Evolutionary conservation across 2,329 filamentous ascomycete genomes (phyloP).

Genomic region (Eutypella sp.): DNA sequence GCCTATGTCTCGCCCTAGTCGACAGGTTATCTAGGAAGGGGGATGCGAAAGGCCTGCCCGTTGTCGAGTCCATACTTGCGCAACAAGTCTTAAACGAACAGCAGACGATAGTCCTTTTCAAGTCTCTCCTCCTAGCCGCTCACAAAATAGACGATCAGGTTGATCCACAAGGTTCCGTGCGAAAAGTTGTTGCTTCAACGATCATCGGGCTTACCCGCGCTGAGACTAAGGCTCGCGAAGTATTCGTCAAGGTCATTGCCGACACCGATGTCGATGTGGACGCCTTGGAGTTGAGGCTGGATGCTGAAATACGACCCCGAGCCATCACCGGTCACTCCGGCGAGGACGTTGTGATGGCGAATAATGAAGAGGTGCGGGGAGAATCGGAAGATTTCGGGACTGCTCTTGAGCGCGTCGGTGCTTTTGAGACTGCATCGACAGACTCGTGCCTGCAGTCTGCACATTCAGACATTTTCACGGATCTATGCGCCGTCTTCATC

Average conservation of each 20-base stretch:
- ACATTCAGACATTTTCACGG: conserved; percentile 49
- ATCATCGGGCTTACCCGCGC: conserved; percentile 63
- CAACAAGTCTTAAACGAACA: conserved; percentile 56
- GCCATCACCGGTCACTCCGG: conserved; percentile 43
- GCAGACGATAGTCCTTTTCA: conserved; percentile 61
- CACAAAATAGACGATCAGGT: conserved; percentile 52
- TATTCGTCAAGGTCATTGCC: conserved; percentile 63
- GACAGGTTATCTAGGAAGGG: conserved; percentile 58
- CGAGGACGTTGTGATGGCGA: conserved; percentile 48
- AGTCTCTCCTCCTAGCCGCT: conserved; percentile 57
- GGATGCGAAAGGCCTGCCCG: conserved; percentile 49
- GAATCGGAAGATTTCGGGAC: conserved; percentile 19
- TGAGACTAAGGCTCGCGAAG: conserved; percentile 51
- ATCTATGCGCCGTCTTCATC: conserved; percentile 53
- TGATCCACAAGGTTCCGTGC: conserved; percentile 50
- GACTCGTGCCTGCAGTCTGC: conserved; percentile 49
- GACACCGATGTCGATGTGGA: conserved; percentile 68
- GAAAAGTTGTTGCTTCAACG: conserved; percentile 60
- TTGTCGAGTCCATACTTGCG: conserved; percentile 58
- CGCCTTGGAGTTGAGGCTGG: conserved; percentile 68
- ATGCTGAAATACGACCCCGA: conserved; percentile 60
- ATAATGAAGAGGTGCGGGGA: conserved; percentile 10
- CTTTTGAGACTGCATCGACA: conserved; percentile 28
- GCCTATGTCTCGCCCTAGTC: conserved; percentile 62
- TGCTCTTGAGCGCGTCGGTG: conserved; percentile 18